A percentile compares a stretch with the other conserved stretches of the same genome.
These are phyloP conservation scores for Phytophthora agathidicida DNA, from an alignment of 352 stramenopile species.

Conservation along the genomic window DNA sequence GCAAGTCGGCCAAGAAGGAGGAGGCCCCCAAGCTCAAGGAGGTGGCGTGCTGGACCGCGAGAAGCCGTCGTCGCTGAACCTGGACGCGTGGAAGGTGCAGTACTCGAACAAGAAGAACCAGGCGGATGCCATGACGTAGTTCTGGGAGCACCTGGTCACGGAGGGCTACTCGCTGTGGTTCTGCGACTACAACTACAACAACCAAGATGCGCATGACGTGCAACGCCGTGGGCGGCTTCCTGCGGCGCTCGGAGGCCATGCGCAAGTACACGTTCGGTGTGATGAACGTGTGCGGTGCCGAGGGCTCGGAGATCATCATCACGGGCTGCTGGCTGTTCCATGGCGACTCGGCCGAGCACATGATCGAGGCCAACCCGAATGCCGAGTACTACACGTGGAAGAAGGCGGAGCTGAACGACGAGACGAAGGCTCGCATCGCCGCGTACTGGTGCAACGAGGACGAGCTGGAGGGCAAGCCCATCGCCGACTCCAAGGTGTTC, in stretches of 20 bases:
- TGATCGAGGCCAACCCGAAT: constrained; percentile 92
- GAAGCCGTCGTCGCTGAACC: constrained; percentile 71
- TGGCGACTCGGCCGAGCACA: constrained; percentile 85
- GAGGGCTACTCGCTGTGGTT: constrained; percentile 93
- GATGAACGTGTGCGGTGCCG: constrained; percentile 75
- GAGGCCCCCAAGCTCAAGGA: constrained; percentile 75
- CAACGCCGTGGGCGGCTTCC: constrained; percentile 93
- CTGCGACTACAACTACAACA: constrained; percentile 94
- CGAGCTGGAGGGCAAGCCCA: constrained; percentile 88
- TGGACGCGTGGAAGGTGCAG: constrained; percentile 93
- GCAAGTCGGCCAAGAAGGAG: constrained; percentile 41
- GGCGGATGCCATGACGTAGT: constrained; percentile 90
- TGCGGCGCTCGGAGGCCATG: constrained; percentile 92
- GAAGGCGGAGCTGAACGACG: constrained; percentile 73
- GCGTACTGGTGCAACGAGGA: constrained; percentile 92
- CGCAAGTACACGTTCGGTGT: constrained; percentile 94
- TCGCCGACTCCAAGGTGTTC: constrained; percentile 94
- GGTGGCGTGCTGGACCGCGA: constrained; percentile 86
- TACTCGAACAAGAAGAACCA: constrained; percentile 91
- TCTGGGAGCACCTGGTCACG: constrained; percentile 91
- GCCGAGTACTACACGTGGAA: constrained; percentile 94
- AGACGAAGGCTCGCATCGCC: constrained; percentile 78
- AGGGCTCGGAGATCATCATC: constrained; percentile 85
- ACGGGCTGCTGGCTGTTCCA: constrained; percentile 92
- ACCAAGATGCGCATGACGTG: constrained; percentile 93